Evolutionary conservation across 306 rosid species (phyloP), one percentile per base, ranked within the genome.

Genomic region (Abrus precatorius): DNA sequence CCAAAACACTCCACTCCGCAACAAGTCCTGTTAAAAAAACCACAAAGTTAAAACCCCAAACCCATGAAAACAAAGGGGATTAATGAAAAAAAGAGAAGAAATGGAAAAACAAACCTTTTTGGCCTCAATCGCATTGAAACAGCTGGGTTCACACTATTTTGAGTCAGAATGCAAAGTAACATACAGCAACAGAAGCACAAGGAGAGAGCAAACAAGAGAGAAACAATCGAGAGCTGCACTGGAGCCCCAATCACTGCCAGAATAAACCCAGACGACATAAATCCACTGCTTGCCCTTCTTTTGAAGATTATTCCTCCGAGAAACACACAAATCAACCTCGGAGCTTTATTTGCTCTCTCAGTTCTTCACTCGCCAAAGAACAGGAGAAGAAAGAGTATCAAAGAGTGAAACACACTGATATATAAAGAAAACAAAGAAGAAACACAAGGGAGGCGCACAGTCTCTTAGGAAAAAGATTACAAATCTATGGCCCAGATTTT

Each of bases 61-160:
- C 6, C 12, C 3, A 12, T 14, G 1, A 61, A 5, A 29, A 47
- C 2, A 5, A 7, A 14, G 0, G 30, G 13, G 5, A 34, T 20
- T 20, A 20, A 20, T 20, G 0, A 20, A 20, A 20, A 20, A 4
- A 36, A 36, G 3, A 36, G 40, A 36, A 12, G 0, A 53, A 11
- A 20, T 20, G 0, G 6, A 57, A 66, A 29, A 67, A 20, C 30
- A 5, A 14, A 90, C 98, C 98, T 89, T 84, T 83, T 88, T 36
- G 90, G 89, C 71, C 92, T 91, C 91, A 91, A 90, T 90, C 92
- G 91, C 99, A 95, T 95, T 89, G 98, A 95, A 89, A 81, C 86
- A 33, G 68, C 2, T 36, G 62, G 77, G 41, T 71, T 61, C 82
- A 86, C 74, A 45, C 40, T 81, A 84, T 55, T 86, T 74, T 90